These are phyloP conservation scores for Mucor velutinosus DNA, from an alignment of 371 early-diverging fungal species.

Conservation along the genomic window DNA sequence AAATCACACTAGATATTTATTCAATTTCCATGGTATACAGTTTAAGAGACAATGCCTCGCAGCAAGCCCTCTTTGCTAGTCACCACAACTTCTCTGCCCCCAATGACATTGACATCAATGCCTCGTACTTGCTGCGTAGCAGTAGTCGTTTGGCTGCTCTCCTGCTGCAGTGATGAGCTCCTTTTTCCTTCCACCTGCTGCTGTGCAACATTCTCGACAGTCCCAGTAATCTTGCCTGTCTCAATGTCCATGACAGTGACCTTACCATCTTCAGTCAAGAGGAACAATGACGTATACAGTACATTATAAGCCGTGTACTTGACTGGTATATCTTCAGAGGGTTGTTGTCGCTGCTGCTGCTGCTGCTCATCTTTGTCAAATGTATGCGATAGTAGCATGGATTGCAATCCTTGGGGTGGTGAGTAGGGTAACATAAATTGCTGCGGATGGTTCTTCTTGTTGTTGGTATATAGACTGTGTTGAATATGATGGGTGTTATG, in stretches of 20 bases:
- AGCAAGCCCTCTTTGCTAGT: slow-evolving; percentile 49
- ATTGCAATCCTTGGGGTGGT: slow-evolving; percentile 28
- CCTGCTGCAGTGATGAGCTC: background rate
- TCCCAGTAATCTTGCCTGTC: slow-evolving; percentile 42
- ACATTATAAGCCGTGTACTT: slow-evolving; percentile 55
- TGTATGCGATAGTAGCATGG: slow-evolving; percentile 40
- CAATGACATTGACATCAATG: slow-evolving; percentile 51
- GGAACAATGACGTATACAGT: slow-evolving; percentile 39
- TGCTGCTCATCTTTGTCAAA: slow-evolving; percentile 32
- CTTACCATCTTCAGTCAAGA: slow-evolving; percentile 51
- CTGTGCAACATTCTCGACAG: slow-evolving; percentile 37
- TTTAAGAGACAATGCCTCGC: slow-evolving; percentile 26
- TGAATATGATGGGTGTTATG: background rate
- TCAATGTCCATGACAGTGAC: slow-evolving; percentile 52
- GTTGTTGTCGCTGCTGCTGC: background rate
- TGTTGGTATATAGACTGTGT: background rate
- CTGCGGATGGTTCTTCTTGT: background rate
- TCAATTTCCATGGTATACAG: background rate
- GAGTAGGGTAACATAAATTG: slow-evolving; percentile 30
- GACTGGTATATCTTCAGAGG: slow-evolving; percentile 34
- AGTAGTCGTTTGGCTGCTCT: background rate
- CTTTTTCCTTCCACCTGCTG: background rate
- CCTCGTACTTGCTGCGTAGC: slow-evolving; percentile 27
- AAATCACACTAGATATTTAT: background rate
- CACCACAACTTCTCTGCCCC: slow-evolving; percentile 44